Base-by-base conservation (phyloP, 2,329 filamentous ascomycete species). In the Ceratocystis lukuohia region DNA sequence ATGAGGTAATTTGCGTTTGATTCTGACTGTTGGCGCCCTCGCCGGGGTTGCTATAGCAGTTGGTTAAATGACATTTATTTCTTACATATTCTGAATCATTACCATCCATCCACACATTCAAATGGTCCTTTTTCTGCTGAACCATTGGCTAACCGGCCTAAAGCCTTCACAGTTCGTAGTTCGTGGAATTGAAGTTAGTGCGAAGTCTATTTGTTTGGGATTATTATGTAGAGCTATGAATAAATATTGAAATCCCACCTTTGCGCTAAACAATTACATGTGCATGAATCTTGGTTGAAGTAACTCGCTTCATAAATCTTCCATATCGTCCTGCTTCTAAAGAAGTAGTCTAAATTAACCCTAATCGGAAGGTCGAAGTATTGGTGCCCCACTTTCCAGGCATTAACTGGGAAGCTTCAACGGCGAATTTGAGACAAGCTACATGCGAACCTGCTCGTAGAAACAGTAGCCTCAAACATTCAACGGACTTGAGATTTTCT, bases 1-100 rank as follows among this genome's bases (percentile, higher is more conserved):
- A 96, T 96, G 91, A 88, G 81, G 89, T 76, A 96, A 96, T 96
- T 96, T 96, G 91, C 92, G 91, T 93, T 93, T 95, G 91, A 96
- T 88, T 83, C 81, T 79, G 77, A 77, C 77, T 80, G 85, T 85
- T 92, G 91, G 90, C 82, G 80, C 88, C 85, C 91, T 78, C 88
- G 91, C 92, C 91, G 84, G 91, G 85, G 89, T 82, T 80, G 88
- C 87, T 82, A 87, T 87, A 91, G 86, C 87, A 81, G 79, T 75
- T 78, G 79, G 82, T 79, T 75, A 84, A 76, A 80, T 96, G 91
- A 96, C 88, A 95, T 89, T 91, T 78, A 86, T 75, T 85, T 93
- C 91, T 96, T 96, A 96, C 91, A 96, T 96, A 96, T 96, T 90
- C 91, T 96, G 91, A 96, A 57, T 57, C 53, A n/a, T 10, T n/a